phyloP scores from a whole-genome alignment of 345 rosid species.

The Raphanus raphanistrum region DNA sequence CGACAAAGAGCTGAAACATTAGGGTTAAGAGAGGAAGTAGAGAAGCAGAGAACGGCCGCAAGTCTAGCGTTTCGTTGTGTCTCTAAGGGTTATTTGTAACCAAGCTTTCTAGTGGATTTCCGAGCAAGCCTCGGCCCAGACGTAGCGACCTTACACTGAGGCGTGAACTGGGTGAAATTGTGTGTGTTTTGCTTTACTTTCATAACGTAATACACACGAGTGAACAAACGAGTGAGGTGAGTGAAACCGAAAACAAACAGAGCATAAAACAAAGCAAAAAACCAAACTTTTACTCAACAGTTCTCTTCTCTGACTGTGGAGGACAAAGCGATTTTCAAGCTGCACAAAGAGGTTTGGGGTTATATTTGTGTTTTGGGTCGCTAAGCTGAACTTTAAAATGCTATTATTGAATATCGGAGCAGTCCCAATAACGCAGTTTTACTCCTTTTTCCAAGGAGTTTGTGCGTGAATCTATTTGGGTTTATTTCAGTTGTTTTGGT shows the following conservation, averaged over 20 bases:
- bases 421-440: constrained; percentile 37
- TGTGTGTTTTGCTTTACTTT: no score
- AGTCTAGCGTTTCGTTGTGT: no score
- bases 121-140: no score
- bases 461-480: constrained; percentile 73
- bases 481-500: constrained; percentile 1
- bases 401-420: constrained; percentile 26
- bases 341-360: constrained; percentile 46
- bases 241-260: not conserved
- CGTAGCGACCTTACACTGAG: no score
- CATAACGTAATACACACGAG: no score
- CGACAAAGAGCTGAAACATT: not conserved
- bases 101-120: no score
- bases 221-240: not conserved
- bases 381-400: not conserved
- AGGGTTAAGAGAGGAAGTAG: no score
- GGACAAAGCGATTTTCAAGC: constrained; percentile 51
- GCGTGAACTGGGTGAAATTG: no score
- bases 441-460: constrained; percentile 54
- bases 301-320: constrained; percentile 41
- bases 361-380: not conserved
- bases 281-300: not conserved
- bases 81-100: no score
- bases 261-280: not conserved
- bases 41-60: no score